A percentile compares a stretch with the other conserved stretches of the same genome.
Evolutionary conservation across 78 protist genomes (phyloP).

Genomic region (Dictyostelium purpureum): DNA sequence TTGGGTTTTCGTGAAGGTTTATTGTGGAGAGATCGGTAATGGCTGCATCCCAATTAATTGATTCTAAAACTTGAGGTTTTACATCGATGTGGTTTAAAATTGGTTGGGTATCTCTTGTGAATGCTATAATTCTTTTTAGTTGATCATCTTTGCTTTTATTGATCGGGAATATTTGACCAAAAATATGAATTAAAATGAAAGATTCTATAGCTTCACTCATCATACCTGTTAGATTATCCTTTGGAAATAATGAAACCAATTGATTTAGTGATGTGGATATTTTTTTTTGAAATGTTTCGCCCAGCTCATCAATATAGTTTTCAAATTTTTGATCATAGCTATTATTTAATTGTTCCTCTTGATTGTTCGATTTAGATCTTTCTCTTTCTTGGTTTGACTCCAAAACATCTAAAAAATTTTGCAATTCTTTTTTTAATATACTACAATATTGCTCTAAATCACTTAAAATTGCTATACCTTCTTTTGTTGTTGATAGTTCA

Average conservation of each 20-base stretch:
- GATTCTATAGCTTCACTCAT: constrained; percentile 58
- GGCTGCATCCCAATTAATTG: constrained; percentile 31
- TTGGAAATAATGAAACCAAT: neutral
- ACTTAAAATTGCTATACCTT: neutral
- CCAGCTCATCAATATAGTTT: neutral
- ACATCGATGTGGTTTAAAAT: neutral
- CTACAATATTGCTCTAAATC: neutral
- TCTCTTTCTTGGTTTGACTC: neutral
- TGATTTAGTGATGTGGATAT: neutral
- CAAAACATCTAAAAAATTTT: neutral
- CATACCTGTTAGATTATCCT: neutral
- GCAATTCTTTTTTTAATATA: neutral
- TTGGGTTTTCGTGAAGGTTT: constrained; percentile 33
- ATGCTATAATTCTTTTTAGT: constrained; percentile 2
- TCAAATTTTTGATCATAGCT: neutral
- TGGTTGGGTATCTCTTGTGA: neutral
- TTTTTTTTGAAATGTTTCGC: neutral
- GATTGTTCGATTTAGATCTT: neutral
- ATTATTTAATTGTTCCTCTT: too few species aligned
- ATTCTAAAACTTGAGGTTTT: too few species aligned
- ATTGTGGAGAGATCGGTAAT: constrained; percentile 8
- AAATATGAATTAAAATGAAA: neutral
- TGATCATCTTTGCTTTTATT: constrained; percentile 24
- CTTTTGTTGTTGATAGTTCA: neutral
- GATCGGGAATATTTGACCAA: constrained; percentile 23